Percentiles rank a stretch among this genome's conserved stretches.
Evolutionary conservation across 78 protist species (phyloP).

Genomic region (Planoprotostelium fungivorum): DNA sequence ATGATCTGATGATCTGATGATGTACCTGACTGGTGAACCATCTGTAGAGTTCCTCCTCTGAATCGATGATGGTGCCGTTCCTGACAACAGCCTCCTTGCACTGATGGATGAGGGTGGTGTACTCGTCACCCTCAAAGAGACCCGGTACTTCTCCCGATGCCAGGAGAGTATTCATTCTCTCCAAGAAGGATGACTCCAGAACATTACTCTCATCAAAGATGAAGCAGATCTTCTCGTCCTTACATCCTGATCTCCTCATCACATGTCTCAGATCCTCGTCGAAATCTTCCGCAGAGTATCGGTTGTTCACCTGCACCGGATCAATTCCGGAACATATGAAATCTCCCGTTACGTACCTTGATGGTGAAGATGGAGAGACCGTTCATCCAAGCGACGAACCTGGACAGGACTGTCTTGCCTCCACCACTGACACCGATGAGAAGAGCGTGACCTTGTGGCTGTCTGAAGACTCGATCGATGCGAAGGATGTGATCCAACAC

Average conservation of each 20-base stretch:
- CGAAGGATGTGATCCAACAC: conserved; percentile 89
- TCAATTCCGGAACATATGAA: neutral
- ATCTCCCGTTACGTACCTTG: conserved; percentile 20
- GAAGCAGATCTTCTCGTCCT: conserved; percentile 93
- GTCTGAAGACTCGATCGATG: conserved; percentile 93
- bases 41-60: conserved; percentile 72
- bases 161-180: conserved; percentile 95
- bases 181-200: conserved; percentile 92
- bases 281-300: conserved; percentile 85
- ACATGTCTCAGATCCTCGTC: conserved; percentile 92
- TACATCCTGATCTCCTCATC: conserved; percentile 87
- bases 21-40: conserved; percentile 79
- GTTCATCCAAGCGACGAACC: conserved; percentile 90
- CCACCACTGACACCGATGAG: conserved; percentile 91
- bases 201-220: conserved; percentile 94
- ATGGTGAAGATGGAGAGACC: conserved; percentile 73
- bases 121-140: conserved; percentile 95
- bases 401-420: conserved; percentile 88
- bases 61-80: conserved; percentile 63
- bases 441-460: conserved; percentile 93
- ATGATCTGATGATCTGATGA: no score
- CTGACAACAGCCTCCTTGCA: conserved; percentile 62
- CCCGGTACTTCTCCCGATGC: conserved; percentile 97
- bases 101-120: conserved; percentile 65
- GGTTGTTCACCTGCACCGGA: conserved; percentile 18